Percentiles rank a stretch among this genome's conserved stretches.
These are phyloP conservation scores for Phoenix dactylifera DNA, from an alignment of 176 grass and related monocot species.

Conservation along the genomic window DNA sequence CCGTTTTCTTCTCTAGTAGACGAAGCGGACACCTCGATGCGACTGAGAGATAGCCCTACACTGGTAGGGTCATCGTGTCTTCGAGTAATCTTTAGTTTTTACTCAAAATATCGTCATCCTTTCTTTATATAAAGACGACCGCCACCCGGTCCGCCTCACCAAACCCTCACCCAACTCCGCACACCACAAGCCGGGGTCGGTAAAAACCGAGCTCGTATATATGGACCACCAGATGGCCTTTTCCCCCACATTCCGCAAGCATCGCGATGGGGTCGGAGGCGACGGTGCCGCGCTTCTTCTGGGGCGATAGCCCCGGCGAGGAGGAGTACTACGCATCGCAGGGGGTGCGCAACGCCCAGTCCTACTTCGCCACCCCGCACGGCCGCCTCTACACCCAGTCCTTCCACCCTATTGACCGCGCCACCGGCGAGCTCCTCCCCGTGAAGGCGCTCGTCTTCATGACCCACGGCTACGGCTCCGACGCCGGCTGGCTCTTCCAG, in stretches of 20 bases:
- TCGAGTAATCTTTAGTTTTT: too few species aligned
- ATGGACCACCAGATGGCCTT: background rate
- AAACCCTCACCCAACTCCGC: background rate
- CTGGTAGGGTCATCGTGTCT: too few species aligned
- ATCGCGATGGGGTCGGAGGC: background rate
- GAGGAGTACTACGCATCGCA: conserved; percentile 53
- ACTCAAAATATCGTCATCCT: too few species aligned
- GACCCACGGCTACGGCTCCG: conserved; percentile 62
- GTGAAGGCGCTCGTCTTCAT: conserved; percentile 48
- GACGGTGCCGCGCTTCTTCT: conserved; percentile 37
- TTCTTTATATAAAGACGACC: too few species aligned
- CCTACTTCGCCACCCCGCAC: conserved; percentile 43
- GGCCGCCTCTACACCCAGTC: conserved; percentile 63
- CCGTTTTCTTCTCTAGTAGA: too few species aligned
- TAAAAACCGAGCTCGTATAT: background rate
- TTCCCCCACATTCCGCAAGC: background rate
- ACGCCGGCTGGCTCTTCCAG: conserved; percentile 67
- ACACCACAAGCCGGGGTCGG: background rate
- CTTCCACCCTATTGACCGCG: conserved; percentile 43
- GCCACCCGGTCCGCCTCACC: too few species aligned
- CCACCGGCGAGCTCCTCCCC: conserved; percentile 15
- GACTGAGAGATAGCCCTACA: too few species aligned
- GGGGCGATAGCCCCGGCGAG: conserved; percentile 48
- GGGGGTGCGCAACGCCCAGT: conserved; percentile 38
- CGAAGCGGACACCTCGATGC: too few species aligned